A percentile compares a stretch with the other conserved stretches of the same genome.
phyloP scores from a whole-genome alignment of 148 eudicot genomes.

The Rhododendron henanense region DNA sequence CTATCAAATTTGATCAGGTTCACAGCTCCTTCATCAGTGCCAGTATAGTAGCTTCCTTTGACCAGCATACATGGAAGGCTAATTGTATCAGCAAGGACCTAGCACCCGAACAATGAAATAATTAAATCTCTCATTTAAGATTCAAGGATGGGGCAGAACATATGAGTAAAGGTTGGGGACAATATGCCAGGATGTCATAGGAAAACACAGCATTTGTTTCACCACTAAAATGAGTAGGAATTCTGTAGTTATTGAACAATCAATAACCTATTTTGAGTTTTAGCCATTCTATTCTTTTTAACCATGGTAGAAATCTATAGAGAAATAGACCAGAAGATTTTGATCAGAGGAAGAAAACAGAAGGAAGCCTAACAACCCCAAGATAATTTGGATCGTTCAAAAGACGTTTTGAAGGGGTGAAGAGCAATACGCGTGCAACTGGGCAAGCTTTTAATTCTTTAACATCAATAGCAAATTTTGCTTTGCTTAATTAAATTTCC shows the following conservation, averaged over 20 bases:
- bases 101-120: slow-evolving; percentile 16
- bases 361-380: background rate
- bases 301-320: background rate
- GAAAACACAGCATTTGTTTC: background rate
- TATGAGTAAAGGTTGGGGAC: background rate
- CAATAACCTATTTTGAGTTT: background rate
- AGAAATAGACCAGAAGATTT: background rate
- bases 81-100: slow-evolving; percentile 91
- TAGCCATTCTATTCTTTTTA: background rate
- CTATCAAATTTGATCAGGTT: slow-evolving; percentile 79
- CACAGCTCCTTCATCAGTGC: slow-evolving; percentile 98
- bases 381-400: background rate
- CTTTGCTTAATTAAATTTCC: background rate
- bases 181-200: background rate
- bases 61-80: slow-evolving; percentile 91
- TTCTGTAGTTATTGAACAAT: background rate
- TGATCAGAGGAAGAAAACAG: background rate
- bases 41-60: slow-evolving; percentile 97
- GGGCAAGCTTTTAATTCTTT: background rate
- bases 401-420: background rate
- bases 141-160: background rate
- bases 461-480: background rate
- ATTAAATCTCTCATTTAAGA: background rate
- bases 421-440: background rate
- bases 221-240: background rate